phyloP scores from a whole-genome alignment of 495 filamentous ascomycete species.

The Hypoxylon perforatum region DNA sequence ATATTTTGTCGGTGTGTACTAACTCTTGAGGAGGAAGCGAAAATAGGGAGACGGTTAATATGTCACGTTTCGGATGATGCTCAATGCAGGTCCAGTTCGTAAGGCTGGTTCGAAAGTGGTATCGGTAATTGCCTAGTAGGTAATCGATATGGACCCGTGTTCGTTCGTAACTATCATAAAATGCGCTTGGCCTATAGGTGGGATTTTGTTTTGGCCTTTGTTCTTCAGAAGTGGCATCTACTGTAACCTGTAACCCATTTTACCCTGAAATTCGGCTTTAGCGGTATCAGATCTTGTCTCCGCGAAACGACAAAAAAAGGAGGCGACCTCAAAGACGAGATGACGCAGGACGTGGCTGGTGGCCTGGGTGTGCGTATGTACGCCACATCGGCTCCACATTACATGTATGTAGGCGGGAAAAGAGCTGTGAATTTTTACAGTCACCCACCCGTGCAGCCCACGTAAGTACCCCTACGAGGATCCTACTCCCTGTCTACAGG shows the following conservation, averaged over 20 bases:
- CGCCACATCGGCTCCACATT: slow-evolving; percentile 5
- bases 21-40: not conserved
- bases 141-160: slow-evolving; percentile 1
- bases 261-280: slow-evolving; percentile 28
- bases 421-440: no score
- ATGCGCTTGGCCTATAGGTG: slow-evolving; percentile 10
- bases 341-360: slow-evolving; percentile 38
- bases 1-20: slow-evolving; percentile 13
- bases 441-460: no score
- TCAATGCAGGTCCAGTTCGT: not conserved
- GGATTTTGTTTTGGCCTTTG: slow-evolving; percentile 23
- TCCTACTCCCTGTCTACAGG: no score
- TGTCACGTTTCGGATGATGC: not conserved
- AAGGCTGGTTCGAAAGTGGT: not conserved
- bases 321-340: slow-evolving; percentile 31
- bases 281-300: slow-evolving; percentile 10
- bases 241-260: slow-evolving; percentile 1
- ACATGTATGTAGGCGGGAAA: no score
- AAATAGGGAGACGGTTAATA: not conserved
- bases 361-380: not conserved
- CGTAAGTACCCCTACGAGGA: no score
- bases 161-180: not conserved
- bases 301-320: slow-evolving; percentile 35
- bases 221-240: slow-evolving; percentile 23
- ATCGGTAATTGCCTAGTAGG: not conserved